Evolutionary conservation across 768 basidiomycete species (phyloP).

Genomic region (Lactarius sanguifluus): DNA sequence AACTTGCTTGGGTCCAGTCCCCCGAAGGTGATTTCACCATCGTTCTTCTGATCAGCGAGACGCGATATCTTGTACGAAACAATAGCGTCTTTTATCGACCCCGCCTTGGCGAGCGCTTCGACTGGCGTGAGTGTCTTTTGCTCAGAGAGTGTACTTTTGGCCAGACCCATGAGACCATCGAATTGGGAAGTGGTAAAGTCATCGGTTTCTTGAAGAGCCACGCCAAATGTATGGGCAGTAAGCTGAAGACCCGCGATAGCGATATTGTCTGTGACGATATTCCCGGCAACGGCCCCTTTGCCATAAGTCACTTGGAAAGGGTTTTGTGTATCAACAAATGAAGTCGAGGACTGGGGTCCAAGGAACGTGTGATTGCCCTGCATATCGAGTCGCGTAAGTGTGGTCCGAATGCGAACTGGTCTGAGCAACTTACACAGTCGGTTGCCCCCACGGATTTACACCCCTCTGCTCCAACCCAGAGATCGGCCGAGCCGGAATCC

Average conservation of each 20-base stretch:
- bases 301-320: conserved; percentile 68
- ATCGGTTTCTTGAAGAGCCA: conserved; percentile 54
- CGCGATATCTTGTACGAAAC: conserved; percentile 81
- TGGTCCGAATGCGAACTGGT: no score
- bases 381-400: neutral
- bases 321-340: conserved; percentile 53
- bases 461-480: conserved; percentile 43
- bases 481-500: conserved; percentile 49
- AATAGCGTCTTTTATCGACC: conserved; percentile 61
- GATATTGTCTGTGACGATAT: conserved; percentile 62
- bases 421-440: conserved; percentile 41
- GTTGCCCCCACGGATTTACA: conserved; percentile 38
- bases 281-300: conserved; percentile 65
- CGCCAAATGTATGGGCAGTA: conserved; percentile 64
- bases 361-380: conserved; percentile 69
- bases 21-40: conserved; percentile 83
- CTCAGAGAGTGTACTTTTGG: conserved; percentile 64
- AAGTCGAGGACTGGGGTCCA: conserved; percentile 57
- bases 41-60: conserved; percentile 62
- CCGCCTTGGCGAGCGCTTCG: conserved; percentile 60
- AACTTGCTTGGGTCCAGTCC: conserved; percentile 72
- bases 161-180: conserved; percentile 78
- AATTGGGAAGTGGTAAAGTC: conserved; percentile 62
- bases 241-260: conserved; percentile 61
- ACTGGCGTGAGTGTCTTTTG: conserved; percentile 66